Evolutionary conservation across 2,329 filamentous ascomycete genomes (phyloP).

Genomic region (Myriangium duriaei): DNA sequence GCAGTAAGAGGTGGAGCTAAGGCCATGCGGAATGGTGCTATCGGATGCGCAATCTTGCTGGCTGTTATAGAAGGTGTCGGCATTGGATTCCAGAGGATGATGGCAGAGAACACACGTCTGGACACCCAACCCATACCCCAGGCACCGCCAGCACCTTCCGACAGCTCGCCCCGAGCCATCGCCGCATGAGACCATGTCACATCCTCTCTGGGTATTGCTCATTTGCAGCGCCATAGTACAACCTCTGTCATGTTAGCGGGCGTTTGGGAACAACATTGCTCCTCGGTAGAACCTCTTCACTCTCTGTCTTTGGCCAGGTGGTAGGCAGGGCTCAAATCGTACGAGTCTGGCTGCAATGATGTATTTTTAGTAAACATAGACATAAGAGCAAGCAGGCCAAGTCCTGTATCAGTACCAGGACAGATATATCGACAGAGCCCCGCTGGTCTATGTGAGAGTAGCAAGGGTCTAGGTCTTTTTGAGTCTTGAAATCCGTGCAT

Average conservation of each 20-base stretch:
- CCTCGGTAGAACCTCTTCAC: neutral
- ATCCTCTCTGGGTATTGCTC: neutral
- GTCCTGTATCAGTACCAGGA: neutral
- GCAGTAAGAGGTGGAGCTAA: slow-evolving; percentile 85
- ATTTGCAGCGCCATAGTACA: neutral
- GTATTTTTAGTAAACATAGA: neutral
- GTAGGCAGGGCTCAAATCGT: neutral
- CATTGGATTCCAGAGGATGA: slow-evolving; percentile 89
- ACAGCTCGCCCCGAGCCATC: slow-evolving; percentile 9
- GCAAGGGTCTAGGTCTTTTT: no score
- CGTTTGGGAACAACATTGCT: neutral
- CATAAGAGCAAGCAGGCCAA: neutral
- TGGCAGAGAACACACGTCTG: slow-evolving; percentile 76
- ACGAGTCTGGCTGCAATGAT: neutral
- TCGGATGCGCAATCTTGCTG: slow-evolving; percentile 86
- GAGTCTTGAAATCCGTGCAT: no score
- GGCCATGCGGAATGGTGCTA: slow-evolving; percentile 87
- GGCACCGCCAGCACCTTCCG: slow-evolving; percentile 11
- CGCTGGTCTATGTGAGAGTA: no score
- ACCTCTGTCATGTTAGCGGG: neutral
- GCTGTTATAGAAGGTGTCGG: slow-evolving; percentile 96
- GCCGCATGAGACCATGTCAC: slow-evolving; percentile 7
- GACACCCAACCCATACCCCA: slow-evolving; percentile 43
- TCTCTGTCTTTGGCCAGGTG: neutral
- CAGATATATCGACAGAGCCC: no score